Evolutionary conservation across 176 grass and related monocot species (phyloP).

Genomic region (Coix lacrymajobi): DNA sequence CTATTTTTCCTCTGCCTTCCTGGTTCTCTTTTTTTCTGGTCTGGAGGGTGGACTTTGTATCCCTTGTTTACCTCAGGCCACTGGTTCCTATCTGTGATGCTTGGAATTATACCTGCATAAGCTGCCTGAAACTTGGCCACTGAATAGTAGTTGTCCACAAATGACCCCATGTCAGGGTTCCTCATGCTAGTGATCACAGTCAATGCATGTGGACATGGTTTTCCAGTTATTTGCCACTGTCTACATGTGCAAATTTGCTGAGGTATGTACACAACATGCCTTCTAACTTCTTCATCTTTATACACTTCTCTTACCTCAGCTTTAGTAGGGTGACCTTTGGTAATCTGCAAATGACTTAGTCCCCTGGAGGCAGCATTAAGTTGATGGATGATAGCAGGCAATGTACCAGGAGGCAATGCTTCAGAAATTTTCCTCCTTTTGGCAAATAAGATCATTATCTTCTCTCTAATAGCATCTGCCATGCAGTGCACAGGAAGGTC

Average conservation of each 20-base stretch:
- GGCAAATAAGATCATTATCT: background rate
- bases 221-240: background rate
- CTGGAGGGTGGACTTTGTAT: background rate
- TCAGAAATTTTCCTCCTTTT: background rate
- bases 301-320: background rate
- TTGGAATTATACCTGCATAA: background rate
- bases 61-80: background rate
- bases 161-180: background rate
- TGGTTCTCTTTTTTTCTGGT: background rate
- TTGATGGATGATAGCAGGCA: background rate
- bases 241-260: background rate
- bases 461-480: background rate
- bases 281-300: background rate
- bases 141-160: background rate
- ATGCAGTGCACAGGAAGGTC: background rate
- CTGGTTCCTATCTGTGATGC: background rate
- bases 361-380: background rate
- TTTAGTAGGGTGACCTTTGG: background rate
- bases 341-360: background rate
- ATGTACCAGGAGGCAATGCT: background rate
- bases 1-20: background rate
- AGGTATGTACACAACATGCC: background rate
- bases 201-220: background rate
- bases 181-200: background rate
- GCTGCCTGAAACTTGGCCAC: background rate